Evolutionary conservation across 768 basidiomycete genomes (phyloP), one percentile per base, ranked within the genome.

Genomic region (Cubamyces lactineus): DNA sequence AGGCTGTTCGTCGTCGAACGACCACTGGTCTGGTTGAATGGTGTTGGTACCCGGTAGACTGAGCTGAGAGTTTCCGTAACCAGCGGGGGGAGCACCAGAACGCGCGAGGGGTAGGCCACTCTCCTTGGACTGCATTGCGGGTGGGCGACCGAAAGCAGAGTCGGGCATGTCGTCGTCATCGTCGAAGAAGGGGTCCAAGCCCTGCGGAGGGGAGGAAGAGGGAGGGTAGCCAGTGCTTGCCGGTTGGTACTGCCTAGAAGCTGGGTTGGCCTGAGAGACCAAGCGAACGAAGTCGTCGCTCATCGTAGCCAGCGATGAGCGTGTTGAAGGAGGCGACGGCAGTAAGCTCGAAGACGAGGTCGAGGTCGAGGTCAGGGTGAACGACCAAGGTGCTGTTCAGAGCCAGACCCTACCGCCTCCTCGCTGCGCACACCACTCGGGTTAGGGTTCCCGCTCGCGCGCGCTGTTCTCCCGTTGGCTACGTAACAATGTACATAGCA

Each of bases 111-210:
- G 87, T 0, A 90, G 73, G 0, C 76, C 78, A 67, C 80, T 82
- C 51, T 80, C 82, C 61, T 78, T 78, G 11, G 75, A 78, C 63
- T 76, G 79, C 77, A 75, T 77, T 13, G 79, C 70, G 1, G 66
- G 64, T n/a, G 82, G 76, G 41, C 70, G 69, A 52, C 83, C 84
- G 73, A 89, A 89, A n/a, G 84, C 84, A 19, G 86, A 86, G 74
- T 89, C 87, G 16, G 86, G 84, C 30, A 78, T 68, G 61, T 87
- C 85, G 60, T 73, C 73, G 73, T 92, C 90, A 72, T 93, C 92
- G 73, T 91, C 89, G 74, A 94, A 94, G 73, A 94, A 94, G n/a
- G 90, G 91, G 75, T 94, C 92, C 75, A 94, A 79, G 50, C 66
- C 66, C 28, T 66, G 61, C 8, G 59, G 64, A 24, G 57, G 63